Conservation (phyloP, 352 stramenopile genomes). For the Blastocystis sp. region DNA sequence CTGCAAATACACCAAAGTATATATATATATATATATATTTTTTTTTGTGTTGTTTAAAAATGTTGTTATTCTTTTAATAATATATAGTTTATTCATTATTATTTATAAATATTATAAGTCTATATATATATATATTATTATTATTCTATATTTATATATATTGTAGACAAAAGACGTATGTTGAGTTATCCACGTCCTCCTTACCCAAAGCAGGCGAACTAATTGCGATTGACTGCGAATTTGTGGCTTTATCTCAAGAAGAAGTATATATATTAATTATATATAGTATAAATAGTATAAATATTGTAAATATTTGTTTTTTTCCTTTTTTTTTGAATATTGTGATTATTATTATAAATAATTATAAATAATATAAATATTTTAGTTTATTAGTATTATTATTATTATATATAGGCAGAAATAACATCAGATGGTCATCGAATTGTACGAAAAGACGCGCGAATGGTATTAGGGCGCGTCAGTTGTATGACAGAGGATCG, state of each 20-base stretch:
- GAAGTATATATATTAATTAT: conserved; percentile 18
- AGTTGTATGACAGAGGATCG: conserved; percentile 54
- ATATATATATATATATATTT: too few species aligned
- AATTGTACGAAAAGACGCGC: conserved; percentile 53
- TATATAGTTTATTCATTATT: conserved; percentile 13
- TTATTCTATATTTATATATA: neutral
- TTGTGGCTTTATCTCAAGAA: conserved; percentile 45
- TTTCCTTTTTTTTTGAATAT: too few species aligned
- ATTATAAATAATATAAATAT: conserved; percentile 54
- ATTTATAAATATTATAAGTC: conserved; percentile 2
- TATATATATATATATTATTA: neutral
- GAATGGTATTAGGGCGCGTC: conserved; percentile 58
- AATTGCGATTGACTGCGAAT: conserved; percentile 63
- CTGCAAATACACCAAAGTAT: too few species aligned
- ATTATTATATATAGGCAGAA: conserved; percentile 5
- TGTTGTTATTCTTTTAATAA: too few species aligned
- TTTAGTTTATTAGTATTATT: conserved; percentile 44
- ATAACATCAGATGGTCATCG: conserved; percentile 49
- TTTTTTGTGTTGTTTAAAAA: too few species aligned
- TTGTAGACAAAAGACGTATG: neutral
- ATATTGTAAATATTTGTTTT: too few species aligned
- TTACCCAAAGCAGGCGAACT: conserved; percentile 52
- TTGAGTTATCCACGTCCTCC: neutral
- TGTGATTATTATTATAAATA: conserved; percentile 35
- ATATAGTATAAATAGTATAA: too few species aligned